Percentiles rank a stretch among this genome's conserved stretches.
phyloP scores from a whole-genome alignment of 2,329 filamentous ascomycete genomes.

The Verticillium longisporum region DNA sequence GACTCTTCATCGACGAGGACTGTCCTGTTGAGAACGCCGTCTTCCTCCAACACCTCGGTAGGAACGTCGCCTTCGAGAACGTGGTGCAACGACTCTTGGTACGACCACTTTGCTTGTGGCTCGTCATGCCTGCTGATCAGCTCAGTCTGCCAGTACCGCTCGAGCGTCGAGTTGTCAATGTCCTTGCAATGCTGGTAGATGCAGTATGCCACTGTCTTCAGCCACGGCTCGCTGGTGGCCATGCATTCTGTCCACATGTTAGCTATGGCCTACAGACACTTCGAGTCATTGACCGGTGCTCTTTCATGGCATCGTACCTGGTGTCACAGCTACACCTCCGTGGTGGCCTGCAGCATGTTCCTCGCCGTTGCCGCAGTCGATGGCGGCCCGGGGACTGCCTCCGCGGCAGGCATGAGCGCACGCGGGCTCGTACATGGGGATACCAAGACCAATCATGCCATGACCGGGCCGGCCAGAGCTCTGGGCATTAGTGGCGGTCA shows the following conservation, averaged over 20 bases:
- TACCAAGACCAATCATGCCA: constrained; percentile 1
- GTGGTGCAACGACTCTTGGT: constrained; percentile 6
- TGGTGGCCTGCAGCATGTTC: constrained; percentile 1
- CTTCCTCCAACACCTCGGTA: background rate
- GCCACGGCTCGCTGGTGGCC: constrained; percentile 11
- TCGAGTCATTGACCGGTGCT: too few species aligned
- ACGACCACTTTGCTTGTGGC: constrained; percentile 5
- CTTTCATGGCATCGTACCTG: background rate
- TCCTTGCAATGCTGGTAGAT: constrained; percentile 9
- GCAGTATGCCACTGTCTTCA: constrained; percentile 15
- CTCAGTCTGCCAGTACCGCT: constrained; percentile 1
- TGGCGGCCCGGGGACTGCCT: background rate
- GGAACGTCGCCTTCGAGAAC: constrained; percentile 1
- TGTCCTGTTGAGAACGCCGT: constrained; percentile 6
- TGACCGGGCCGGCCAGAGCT: background rate
- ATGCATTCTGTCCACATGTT: constrained; percentile 8
- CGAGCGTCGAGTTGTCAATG: constrained; percentile 1
- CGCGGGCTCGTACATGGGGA: constrained; percentile 22
- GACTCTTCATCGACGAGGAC: constrained; percentile 5
- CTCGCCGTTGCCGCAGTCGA: background rate
- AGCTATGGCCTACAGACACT: background rate
- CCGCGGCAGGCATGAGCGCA: constrained; percentile 27
- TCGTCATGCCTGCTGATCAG: background rate
- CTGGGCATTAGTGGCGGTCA: background rate
- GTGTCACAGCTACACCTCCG: constrained; percentile 1